Conservation (phyloP, 2,329 filamentous ascomycete species). For the Xylaria sp. region DNA sequence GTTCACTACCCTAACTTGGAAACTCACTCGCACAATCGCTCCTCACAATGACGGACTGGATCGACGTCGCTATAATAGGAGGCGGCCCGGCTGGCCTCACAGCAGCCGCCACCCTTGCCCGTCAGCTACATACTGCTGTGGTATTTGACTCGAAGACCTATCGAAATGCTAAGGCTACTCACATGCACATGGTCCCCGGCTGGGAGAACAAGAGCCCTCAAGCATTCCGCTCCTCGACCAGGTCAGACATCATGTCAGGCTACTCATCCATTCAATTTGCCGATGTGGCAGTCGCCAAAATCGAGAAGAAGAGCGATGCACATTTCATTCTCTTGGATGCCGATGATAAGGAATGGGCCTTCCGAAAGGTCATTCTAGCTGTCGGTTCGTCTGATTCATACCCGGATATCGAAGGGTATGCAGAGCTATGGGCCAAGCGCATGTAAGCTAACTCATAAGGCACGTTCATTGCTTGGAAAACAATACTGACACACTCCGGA, state of each 20-base stretch:
- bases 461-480: too few species aligned
- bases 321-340: constrained; percentile 50
- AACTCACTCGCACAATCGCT: not conserved
- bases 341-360: not conserved
- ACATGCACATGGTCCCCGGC: constrained; percentile 41
- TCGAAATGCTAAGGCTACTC: constrained; percentile 32
- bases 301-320: constrained; percentile 37
- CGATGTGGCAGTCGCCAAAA: constrained; percentile 33
- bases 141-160: constrained; percentile 40
- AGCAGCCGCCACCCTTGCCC: constrained; percentile 13
- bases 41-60: constrained; percentile 24
- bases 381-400: not conserved
- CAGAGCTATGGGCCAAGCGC: not conserved
- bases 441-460: not conserved
- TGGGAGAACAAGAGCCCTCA: constrained; percentile 40
- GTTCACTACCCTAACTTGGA: not conserved
- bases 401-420: not conserved
- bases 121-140: constrained; percentile 12
- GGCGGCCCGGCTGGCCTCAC: constrained; percentile 43
- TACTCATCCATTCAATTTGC: constrained; percentile 39
- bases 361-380: not conserved
- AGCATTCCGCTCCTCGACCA: not conserved
- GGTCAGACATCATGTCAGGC: constrained; percentile 25
- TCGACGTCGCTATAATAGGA: constrained; percentile 42
- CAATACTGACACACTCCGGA: too few species aligned